These are phyloP conservation scores for Gnomoniopsis smithogilvyi DNA, from an alignment of 2,329 filamentous ascomycete genomes.

Conservation along the genomic window DNA sequence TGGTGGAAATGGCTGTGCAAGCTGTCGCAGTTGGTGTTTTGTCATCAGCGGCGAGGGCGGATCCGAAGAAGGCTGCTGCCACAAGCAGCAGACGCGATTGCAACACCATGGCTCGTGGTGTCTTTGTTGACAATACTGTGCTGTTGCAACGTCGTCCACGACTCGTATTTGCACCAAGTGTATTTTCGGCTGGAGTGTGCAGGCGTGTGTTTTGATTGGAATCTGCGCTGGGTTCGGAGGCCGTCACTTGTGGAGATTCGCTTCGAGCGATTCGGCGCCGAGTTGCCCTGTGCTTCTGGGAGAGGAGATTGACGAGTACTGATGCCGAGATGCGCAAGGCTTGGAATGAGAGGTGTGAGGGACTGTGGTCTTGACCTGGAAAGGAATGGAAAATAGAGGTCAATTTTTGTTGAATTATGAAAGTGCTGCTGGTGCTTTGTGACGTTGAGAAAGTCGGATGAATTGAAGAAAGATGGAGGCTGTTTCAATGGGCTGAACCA, in stretches of 20 bases:
- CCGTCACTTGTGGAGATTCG: background rate
- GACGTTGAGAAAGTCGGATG: too few relatives aligned
- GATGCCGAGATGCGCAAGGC: background rate
- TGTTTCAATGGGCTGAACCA: too few relatives aligned
- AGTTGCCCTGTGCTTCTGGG: background rate
- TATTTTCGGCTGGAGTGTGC: background rate
- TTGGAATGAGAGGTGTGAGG: background rate
- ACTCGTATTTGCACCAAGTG: background rate
- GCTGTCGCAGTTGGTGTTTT: constrained; percentile 38
- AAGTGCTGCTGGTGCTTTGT: too few relatives aligned
- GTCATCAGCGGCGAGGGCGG: constrained; percentile 15
- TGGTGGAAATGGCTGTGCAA: constrained; percentile 55
- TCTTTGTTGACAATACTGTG: background rate
- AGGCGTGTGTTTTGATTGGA: background rate
- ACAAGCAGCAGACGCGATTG: constrained; percentile 13
- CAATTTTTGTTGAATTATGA: too few relatives aligned
- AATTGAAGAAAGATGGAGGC: too few relatives aligned
- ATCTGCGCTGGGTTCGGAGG: background rate
- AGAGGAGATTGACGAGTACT: background rate
- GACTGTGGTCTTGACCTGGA: too few relatives aligned
- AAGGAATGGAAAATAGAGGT: too few relatives aligned
- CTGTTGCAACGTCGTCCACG: background rate
- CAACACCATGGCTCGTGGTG: constrained; percentile 4
- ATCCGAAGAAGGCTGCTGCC: constrained; percentile 8
- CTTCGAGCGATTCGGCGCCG: background rate